A percentile compares a stretch with the other conserved stretches of the same genome.
These are phyloP conservation scores for Chalaropsis ovoidea DNA, from an alignment of 2,329 filamentous ascomycete species.

Conservation along the genomic window DNA sequence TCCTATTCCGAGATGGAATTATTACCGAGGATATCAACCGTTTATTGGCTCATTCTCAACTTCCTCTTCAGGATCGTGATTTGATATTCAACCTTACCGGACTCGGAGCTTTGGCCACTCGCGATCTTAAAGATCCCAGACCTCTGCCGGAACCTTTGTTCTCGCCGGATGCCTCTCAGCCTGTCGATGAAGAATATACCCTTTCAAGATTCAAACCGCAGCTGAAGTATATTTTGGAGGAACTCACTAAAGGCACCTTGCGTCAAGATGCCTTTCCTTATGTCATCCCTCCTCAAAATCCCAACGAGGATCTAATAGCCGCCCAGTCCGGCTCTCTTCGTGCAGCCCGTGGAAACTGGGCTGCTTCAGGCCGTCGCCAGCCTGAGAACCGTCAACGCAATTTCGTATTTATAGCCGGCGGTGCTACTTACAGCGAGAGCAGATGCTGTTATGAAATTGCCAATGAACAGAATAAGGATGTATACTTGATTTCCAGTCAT, in stretches of 20 bases:
- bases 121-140: constrained; percentile 63
- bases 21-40: constrained; percentile 75
- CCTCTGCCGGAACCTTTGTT: constrained; percentile 60
- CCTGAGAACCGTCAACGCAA: constrained; percentile 77
- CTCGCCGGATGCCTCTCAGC: constrained; percentile 37
- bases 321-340: constrained; percentile 65
- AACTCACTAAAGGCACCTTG: constrained; percentile 55
- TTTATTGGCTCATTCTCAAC: constrained; percentile 68
- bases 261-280: constrained; percentile 61
- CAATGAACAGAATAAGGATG: constrained; percentile 59
- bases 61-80: constrained; percentile 63
- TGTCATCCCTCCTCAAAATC: constrained; percentile 57
- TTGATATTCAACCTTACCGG: constrained; percentile 69
- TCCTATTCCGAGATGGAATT: constrained; percentile 77
- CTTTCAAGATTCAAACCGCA: constrained; percentile 80
- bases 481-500: constrained; percentile 83
- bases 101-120: constrained; percentile 63
- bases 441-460: constrained; percentile 82
- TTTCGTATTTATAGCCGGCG: constrained; percentile 89
- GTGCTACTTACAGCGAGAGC: constrained; percentile 85
- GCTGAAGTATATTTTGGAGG: constrained; percentile 73
- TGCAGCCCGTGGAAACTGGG: constrained; percentile 91
- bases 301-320: constrained; percentile 48
- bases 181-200: constrained; percentile 61
- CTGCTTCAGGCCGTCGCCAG: constrained; percentile 63